A percentile compares a stretch with the other conserved stretches of the same genome.
phyloP scores from a whole-genome alignment of 1,284 basidiomycete genomes.

The Apiotrichum sp. region DNA sequence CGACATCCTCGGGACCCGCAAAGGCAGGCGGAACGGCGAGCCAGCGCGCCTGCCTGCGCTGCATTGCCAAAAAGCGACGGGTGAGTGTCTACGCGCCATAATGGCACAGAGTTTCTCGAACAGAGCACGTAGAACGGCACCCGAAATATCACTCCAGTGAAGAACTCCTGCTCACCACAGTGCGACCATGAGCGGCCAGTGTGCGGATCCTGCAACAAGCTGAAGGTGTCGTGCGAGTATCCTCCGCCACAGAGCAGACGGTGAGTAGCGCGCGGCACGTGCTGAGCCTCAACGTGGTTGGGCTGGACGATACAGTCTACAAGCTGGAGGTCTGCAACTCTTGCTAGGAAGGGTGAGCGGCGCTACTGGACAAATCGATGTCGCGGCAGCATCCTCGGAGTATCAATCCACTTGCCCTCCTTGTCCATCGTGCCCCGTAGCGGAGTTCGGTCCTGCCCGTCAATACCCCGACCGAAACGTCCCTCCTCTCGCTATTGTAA shows the following conservation, averaged over 20 bases:
- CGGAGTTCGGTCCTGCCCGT: too few species aligned
- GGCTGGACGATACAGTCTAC: too few species aligned
- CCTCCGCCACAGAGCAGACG: slow-evolving; percentile 19
- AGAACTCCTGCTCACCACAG: slow-evolving; percentile 1
- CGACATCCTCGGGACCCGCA: not conserved
- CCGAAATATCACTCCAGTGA: not conserved
- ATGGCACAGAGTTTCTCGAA: too few species aligned
- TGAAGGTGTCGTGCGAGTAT: slow-evolving; percentile 16
- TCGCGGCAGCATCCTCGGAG: too few species aligned
- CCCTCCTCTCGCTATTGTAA: not conserved
- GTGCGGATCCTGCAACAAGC: slow-evolving; percentile 17
- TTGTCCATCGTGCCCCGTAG: too few species aligned
- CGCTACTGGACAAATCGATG: too few species aligned
- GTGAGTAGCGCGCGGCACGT: slow-evolving; percentile 1
- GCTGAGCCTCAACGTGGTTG: not conserved
- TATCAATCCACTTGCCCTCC: too few species aligned
- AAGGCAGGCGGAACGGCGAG: not conserved
- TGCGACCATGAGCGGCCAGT: slow-evolving; percentile 21
- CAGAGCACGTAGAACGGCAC: not conserved
- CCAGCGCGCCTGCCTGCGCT: slow-evolving; percentile 19
- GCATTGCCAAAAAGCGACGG: slow-evolving; percentile 21
- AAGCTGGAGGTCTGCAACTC: too few species aligned
- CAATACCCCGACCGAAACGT: too few species aligned
- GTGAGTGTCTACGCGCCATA: slow-evolving; percentile 5
- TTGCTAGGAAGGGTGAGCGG: too few species aligned